Conservation (phyloP, 345 rosid genomes). For the Citrus hindsii region DNA sequence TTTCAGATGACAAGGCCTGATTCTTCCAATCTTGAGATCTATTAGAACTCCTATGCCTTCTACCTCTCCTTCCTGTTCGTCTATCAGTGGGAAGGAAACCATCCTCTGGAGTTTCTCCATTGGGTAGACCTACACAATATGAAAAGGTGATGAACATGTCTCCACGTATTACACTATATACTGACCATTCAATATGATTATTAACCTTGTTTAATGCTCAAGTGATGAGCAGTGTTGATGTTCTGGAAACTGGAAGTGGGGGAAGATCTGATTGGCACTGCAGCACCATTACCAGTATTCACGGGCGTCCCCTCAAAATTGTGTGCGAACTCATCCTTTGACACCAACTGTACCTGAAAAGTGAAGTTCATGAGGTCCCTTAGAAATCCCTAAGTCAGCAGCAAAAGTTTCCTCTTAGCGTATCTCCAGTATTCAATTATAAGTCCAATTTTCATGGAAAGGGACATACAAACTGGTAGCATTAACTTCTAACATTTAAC, state of each 20-base stretch:
- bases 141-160: slow-evolving; percentile 8
- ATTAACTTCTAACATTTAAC: slow-evolving; percentile 8
- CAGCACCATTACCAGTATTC: slow-evolving; percentile 27
- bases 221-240: slow-evolving; percentile 20
- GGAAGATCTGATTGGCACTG: slow-evolving; percentile 22
- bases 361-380: slow-evolving; percentile 5
- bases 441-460: slow-evolving; percentile 3
- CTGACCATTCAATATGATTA: slow-evolving; percentile 2
- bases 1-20: slow-evolving; percentile 37
- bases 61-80: slow-evolving; percentile 61
- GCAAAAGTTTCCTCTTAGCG: background rate
- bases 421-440: slow-evolving; percentile 1
- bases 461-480: background rate
- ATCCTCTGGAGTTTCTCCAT: slow-evolving; percentile 40
- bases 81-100: slow-evolving; percentile 44
- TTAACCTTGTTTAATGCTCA: slow-evolving; percentile 50
- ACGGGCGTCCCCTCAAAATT: slow-evolving; percentile 26
- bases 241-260: slow-evolving; percentile 22
- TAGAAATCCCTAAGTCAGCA: background rate
- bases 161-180: slow-evolving; percentile 10
- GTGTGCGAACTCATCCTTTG: slow-evolving; percentile 31
- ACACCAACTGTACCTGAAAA: slow-evolving; percentile 39
- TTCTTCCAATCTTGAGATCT: slow-evolving; percentile 51
- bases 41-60: slow-evolving; percentile 68
- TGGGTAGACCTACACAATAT: slow-evolving; percentile 38